phyloP scores from a whole-genome alignment of 2,329 filamentous ascomycete species.

The Colletotrichum sp. region DNA sequence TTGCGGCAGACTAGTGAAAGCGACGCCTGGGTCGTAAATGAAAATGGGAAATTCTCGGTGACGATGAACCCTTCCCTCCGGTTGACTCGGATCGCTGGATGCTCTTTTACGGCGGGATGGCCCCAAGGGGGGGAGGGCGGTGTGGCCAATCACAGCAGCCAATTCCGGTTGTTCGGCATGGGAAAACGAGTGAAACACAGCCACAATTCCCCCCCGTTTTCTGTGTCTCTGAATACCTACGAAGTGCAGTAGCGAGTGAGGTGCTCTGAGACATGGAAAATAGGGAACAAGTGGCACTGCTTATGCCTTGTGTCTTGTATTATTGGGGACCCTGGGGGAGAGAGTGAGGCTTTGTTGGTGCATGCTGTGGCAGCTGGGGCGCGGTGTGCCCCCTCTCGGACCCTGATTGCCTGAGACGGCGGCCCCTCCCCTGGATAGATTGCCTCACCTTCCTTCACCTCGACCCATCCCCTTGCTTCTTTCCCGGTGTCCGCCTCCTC shows the following conservation, averaged over 20 bases:
- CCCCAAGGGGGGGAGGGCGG: neutral
- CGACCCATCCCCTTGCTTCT: neutral
- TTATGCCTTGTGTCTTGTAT: neutral
- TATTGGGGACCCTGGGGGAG: neutral
- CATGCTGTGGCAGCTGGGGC: neutral
- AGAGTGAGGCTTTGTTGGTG: neutral
- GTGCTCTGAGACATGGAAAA: neutral
- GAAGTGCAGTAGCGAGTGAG: neutral
- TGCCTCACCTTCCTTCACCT: constrained; percentile 11
- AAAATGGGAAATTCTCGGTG: neutral
- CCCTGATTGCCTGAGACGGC: constrained; percentile 13
- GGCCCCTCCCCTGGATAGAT: constrained; percentile 9
- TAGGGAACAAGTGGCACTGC: neutral
- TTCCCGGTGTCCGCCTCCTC: neutral
- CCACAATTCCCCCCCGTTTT: constrained; percentile 5
- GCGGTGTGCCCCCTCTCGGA: neutral
- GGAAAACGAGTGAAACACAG: constrained; percentile 18
- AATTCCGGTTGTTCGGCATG: constrained; percentile 6
- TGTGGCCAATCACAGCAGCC: neutral
- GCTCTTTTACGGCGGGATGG: neutral
- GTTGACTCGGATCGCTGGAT: neutral
- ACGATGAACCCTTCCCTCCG: neutral
- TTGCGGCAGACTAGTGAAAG: neutral
- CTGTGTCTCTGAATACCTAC: neutral
- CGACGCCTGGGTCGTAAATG: neutral